phyloP scores from a whole-genome alignment of 306 rosid genomes.

The Trifolium dubium region DNA sequence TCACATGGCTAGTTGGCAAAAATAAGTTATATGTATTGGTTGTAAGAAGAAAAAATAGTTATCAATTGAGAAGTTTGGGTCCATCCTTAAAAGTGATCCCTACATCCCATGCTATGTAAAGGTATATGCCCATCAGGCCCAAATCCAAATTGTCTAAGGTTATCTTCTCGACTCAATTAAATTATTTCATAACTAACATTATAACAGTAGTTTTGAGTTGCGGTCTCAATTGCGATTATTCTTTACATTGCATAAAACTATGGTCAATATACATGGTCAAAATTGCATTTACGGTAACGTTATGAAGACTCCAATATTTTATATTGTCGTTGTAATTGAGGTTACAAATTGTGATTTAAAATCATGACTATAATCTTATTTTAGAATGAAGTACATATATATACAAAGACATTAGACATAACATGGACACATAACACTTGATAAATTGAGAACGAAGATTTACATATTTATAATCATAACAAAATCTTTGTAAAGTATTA shows the following conservation, averaged over 20 bases:
- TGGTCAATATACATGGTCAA: too few relatives aligned
- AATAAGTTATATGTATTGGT: slow-evolving; percentile 35
- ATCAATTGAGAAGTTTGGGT: slow-evolving; percentile 16
- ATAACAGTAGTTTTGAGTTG: not conserved
- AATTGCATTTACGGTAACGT: too few relatives aligned
- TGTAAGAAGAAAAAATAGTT: slow-evolving; percentile 30
- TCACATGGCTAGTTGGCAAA: slow-evolving; percentile 55
- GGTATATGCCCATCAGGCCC: slow-evolving; percentile 24
- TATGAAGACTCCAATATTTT: too few relatives aligned
- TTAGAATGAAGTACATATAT: not conserved
- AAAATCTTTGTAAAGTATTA: not conserved
- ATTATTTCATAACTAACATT: not conserved
- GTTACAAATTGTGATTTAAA: too few relatives aligned
- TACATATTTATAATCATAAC: not conserved
- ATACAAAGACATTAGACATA: not conserved
- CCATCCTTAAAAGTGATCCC: slow-evolving; percentile 34
- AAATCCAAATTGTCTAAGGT: slow-evolving; percentile 3
- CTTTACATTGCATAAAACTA: too few relatives aligned
- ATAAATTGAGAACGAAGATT: not conserved
- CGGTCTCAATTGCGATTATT: not conserved
- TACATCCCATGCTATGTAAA: slow-evolving; percentile 38
- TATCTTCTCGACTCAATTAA: not conserved
- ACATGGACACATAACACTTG: not conserved
- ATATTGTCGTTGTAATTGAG: too few relatives aligned
- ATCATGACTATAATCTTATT: not conserved